phyloP scores from a whole-genome alignment of 1,139 yeast genomes.

The Arxiozyma slooffiae region DNA sequence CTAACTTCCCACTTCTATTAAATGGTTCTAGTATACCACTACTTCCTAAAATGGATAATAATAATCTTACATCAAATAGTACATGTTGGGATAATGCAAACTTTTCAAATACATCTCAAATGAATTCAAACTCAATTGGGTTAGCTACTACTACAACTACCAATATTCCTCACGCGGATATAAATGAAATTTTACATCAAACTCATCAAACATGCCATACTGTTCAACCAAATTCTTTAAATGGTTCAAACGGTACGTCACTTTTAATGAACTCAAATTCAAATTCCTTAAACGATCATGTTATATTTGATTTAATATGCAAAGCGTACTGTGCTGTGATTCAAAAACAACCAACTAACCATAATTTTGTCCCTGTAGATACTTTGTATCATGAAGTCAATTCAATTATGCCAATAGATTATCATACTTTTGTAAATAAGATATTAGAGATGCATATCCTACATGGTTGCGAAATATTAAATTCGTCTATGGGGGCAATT shows the following conservation, averaged over 20 bases:
- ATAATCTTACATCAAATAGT: not conserved
- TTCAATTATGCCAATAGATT: slow-evolving; percentile 12
- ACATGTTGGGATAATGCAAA: not conserved
- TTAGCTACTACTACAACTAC: not conserved
- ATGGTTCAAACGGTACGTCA: slow-evolving; percentile 1
- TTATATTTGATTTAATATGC: slow-evolving; percentile 11
- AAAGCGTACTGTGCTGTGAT: slow-evolving; percentile 7
- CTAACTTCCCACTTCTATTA: not conserved
- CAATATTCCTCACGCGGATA: not conserved
- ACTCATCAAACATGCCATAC: not conserved
- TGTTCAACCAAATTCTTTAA: not conserved
- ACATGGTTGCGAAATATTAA: slow-evolving; percentile 19
- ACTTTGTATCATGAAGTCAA: slow-evolving; percentile 17
- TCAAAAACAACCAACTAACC: slow-evolving; percentile 4
- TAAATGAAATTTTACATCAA: not conserved
- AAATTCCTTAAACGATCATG: not conserved
- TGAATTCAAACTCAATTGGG: not conserved
- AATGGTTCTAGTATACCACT: not conserved
- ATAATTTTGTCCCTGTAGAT: slow-evolving; percentile 17
- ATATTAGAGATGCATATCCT: slow-evolving; percentile 17
- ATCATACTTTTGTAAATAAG: slow-evolving; percentile 16
- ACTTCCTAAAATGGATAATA: not conserved
- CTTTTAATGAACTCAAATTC: not conserved
- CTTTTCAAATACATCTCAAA: not conserved
- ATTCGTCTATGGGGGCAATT: slow-evolving; percentile 17